Conservation (phyloP, 345 rosid genomes). For the Eucalyptus pumila region DNA sequence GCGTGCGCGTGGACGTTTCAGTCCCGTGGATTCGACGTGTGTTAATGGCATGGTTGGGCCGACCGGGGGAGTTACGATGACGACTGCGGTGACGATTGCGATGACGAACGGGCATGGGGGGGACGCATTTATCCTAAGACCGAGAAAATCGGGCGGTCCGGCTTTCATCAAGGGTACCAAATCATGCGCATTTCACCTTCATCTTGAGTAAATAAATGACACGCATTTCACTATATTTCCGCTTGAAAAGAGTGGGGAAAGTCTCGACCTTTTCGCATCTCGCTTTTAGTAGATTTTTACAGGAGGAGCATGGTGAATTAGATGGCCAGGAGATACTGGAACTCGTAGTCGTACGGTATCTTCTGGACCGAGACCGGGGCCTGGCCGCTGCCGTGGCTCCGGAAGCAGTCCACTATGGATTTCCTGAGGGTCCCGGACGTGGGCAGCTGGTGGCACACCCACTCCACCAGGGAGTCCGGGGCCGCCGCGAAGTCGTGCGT, state of each 20-base stretch:
- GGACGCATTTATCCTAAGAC: not conserved
- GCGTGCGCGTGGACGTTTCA: not conserved
- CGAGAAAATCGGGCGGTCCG: not conserved
- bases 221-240: not conserved
- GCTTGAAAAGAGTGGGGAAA: not conserved
- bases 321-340: slow-evolving; percentile 72
- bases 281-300: not conserved
- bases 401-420: slow-evolving; percentile 84
- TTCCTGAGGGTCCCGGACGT: slow-evolving; percentile 78
- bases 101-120: not conserved
- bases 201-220: not conserved
- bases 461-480: slow-evolving; percentile 52
- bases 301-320: not conserved
- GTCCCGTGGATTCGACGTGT: not conserved
- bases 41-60: not conserved
- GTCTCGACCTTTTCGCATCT: not conserved
- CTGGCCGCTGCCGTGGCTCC: slow-evolving; percentile 33
- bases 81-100: not conserved
- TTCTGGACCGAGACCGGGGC: slow-evolving; percentile 39
- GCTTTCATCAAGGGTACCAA: not conserved
- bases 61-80: not conserved
- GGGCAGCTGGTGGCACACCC: slow-evolving; percentile 89
- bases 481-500: slow-evolving; percentile 39
- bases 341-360: slow-evolving; percentile 74
- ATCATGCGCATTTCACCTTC: not conserved